These are phyloP conservation scores for Amoebophrya sp. DNA, from an alignment of 169 alveolate genomes.

Conservation along the genomic window DNA sequence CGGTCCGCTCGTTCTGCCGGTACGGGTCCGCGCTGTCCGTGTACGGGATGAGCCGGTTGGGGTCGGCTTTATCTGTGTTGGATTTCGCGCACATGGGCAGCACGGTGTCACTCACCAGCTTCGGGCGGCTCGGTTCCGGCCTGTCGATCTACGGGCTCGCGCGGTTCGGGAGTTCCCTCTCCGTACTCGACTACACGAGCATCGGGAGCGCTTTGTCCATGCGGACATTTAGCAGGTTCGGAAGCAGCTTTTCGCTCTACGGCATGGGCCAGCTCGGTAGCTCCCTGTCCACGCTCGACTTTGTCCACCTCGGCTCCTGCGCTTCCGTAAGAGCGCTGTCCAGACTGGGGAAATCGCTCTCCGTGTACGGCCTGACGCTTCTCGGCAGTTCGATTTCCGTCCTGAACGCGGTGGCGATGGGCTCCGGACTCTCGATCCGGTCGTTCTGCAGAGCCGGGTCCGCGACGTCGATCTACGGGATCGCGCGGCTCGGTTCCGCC, in stretches of 20 bases:
- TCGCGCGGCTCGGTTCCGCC: conserved; percentile 1
- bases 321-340: background rate
- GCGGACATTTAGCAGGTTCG: background rate
- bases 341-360: background rate
- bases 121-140: background rate
- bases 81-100: conserved; percentile 9
- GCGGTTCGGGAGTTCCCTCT: conserved; percentile 5
- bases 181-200: conserved; percentile 4
- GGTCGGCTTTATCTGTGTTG: background rate
- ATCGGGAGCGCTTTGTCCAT: background rate
- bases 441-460: background rate
- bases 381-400: background rate
- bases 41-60: background rate
- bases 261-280: background rate
- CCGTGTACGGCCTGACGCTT: background rate
- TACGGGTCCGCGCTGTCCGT: conserved; percentile 7
- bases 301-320: background rate
- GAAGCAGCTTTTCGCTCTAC: background rate
- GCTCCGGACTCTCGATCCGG: background rate
- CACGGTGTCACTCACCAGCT: background rate
- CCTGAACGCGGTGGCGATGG: conserved; percentile 3
- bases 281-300: conserved; percentile 13
- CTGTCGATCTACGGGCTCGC: conserved; percentile 10
- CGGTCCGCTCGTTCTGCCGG: conserved; percentile 8
- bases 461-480: background rate